Conservation (phyloP, 2,329 filamentous ascomycete genomes). For the Arthrinium phaeospermum region DNA sequence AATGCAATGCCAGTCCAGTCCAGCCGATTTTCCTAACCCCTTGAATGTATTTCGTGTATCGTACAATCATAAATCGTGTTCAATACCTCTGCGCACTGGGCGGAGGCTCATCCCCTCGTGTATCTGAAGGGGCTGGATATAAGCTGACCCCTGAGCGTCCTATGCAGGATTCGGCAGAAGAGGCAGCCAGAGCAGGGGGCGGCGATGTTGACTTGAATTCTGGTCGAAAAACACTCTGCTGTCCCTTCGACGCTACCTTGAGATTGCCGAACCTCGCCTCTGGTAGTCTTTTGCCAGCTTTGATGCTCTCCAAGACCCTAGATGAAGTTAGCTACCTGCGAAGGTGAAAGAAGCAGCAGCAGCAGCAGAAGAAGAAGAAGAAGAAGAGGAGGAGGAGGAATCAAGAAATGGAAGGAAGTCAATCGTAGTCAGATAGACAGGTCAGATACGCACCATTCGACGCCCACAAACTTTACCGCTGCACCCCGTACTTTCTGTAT, state of each 20-base stretch:
- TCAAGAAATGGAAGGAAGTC: not conserved
- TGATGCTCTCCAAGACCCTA: constrained; percentile 85
- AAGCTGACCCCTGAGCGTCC: not conserved
- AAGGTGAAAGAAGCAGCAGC: constrained; percentile 17
- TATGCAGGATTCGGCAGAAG: not conserved
- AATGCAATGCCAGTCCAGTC: not conserved
- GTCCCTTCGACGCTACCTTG: constrained; percentile 65
- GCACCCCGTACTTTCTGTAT: constrained; percentile 70
- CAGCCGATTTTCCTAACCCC: not conserved
- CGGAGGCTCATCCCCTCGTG: constrained; percentile 19
- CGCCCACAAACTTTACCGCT: constrained; percentile 78
- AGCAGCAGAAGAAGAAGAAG: too few species aligned
- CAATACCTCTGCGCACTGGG: constrained; percentile 22
- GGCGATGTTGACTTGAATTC: constrained; percentile 40
- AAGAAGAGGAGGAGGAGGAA: too few species aligned
- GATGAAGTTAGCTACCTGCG: not conserved
- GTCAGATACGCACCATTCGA: constrained; percentile 69
- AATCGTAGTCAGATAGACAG: constrained; percentile 26
- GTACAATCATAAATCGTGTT: not conserved
- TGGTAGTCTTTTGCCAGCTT: constrained; percentile 73
- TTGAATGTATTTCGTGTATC: not conserved
- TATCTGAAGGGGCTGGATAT: not conserved
- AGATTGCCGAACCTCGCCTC: constrained; percentile 74
- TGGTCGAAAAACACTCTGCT: constrained; percentile 67
- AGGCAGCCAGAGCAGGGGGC: not conserved